phyloP scores from a whole-genome alignment of 805 yeast species.

The Kurtzmaniella cleridarum region DNA sequence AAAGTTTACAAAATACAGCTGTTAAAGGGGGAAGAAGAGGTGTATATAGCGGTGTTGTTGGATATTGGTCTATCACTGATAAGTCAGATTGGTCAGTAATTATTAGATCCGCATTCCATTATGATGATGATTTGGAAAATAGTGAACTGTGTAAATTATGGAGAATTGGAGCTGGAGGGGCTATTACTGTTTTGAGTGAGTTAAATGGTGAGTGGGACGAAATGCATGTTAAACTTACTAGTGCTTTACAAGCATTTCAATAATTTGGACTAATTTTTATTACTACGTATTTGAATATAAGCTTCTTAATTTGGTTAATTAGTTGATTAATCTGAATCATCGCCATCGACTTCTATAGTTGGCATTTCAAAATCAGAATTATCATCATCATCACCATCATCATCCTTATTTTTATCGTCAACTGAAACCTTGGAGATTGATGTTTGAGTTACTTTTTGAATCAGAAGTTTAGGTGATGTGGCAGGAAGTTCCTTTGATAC shows the following conservation, averaged over 20 bases:
- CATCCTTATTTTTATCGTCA: slow-evolving; percentile 17
- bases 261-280: slow-evolving; percentile 1
- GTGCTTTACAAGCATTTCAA: slow-evolving; percentile 70
- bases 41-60: slow-evolving; percentile 88
- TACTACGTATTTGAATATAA: neutral
- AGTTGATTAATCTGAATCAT: slow-evolving; percentile 27
- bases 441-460: neutral
- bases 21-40: slow-evolving; percentile 56
- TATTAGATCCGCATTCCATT: slow-evolving; percentile 75
- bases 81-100: slow-evolving; percentile 95
- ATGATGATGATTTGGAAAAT: slow-evolving; percentile 42
- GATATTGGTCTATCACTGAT: slow-evolving; percentile 88
- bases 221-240: slow-evolving; percentile 72
- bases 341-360: slow-evolving; percentile 38
- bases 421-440: neutral
- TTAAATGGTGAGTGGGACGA: slow-evolving; percentile 89
- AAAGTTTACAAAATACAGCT: slow-evolving; percentile 32
- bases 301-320: too few species aligned
- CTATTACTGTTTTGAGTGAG: slow-evolving; percentile 84
- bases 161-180: slow-evolving; percentile 98
- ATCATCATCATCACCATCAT: slow-evolving; percentile 19
- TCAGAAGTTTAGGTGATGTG: neutral
- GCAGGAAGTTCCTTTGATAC: neutral
- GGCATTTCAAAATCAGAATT: slow-evolving; percentile 52
- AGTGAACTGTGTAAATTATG: slow-evolving; percentile 36